Percentiles rank a stretch among this genome's conserved stretches.
phyloP scores from a whole-genome alignment of 108 stramenopile genomes.

The Fragilariopsis cylindrus region DNA sequence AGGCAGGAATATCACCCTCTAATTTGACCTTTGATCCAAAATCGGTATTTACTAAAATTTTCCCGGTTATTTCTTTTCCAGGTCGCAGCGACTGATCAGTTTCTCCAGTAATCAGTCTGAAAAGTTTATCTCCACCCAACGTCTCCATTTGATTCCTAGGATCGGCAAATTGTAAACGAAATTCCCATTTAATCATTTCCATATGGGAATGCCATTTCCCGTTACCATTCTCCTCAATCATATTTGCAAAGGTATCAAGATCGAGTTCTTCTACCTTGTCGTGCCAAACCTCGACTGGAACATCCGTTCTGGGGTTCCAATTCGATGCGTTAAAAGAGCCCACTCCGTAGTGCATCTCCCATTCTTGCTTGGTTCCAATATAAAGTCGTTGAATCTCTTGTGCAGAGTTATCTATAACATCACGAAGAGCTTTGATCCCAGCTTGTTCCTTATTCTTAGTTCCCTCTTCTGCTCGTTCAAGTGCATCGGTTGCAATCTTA shows the following conservation, averaged over 20 bases:
- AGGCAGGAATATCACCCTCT: constrained; percentile 87
- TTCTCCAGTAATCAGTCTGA: constrained; percentile 87
- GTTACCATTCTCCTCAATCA: constrained; percentile 67
- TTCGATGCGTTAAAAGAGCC: constrained; percentile 67
- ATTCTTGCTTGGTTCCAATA: constrained; percentile 76
- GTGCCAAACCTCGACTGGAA: constrained; percentile 75
- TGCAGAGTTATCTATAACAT: constrained; percentile 82
- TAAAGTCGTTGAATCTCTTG: constrained; percentile 74
- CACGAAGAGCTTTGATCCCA: constrained; percentile 69
- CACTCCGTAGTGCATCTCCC: constrained; percentile 71
- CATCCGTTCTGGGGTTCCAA: constrained; percentile 78
- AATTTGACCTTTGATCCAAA: constrained; percentile 88
- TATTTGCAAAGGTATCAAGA: constrained; percentile 80
- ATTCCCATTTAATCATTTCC: constrained; percentile 92
- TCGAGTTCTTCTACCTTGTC: constrained; percentile 90
- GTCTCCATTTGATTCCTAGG: constrained; percentile 85
- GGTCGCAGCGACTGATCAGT: constrained; percentile 80
- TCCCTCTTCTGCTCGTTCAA: constrained; percentile 63
- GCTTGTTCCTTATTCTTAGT: constrained; percentile 46
- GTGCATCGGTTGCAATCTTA: constrained; percentile 86
- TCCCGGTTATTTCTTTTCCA: constrained; percentile 87
- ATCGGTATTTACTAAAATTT: constrained; percentile 75
- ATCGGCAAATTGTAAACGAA: constrained; percentile 84
- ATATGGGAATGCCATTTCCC: constrained; percentile 84
- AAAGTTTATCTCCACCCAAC: constrained; percentile 70